Conservation (phyloP, 129 eudicot genomes). For the Kitagawia praeruptora region DNA sequence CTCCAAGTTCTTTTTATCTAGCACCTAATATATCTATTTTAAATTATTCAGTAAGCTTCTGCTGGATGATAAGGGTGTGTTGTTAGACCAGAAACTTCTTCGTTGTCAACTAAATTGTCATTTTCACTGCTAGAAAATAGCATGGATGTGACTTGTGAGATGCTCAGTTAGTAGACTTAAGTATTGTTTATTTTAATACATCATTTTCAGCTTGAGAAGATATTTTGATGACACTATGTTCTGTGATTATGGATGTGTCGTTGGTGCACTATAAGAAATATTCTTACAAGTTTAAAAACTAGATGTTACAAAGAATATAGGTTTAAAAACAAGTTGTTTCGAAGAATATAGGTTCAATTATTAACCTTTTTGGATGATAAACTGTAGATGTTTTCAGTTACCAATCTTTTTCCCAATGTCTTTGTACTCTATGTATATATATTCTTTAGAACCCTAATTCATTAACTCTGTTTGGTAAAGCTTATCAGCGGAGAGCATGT, state of each 20-base stretch:
- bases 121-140: background rate
- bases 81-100: background rate
- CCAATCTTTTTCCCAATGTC: background rate
- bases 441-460: background rate
- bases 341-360: background rate
- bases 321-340: background rate
- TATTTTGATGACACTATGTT: background rate
- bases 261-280: background rate
- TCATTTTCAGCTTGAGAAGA: background rate
- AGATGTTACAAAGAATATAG: background rate
- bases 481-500: constrained; percentile 83
- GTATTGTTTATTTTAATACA: background rate
- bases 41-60: background rate
- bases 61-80: background rate
- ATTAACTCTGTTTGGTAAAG: constrained; percentile 13
- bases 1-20: background rate
- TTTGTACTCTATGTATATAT: background rate
- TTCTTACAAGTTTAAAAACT: background rate
- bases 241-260: background rate
- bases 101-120: background rate
- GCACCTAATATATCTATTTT: background rate
- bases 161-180: background rate
- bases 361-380: background rate
- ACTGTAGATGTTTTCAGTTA: background rate
- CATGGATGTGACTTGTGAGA: background rate